Conservation (phyloP, 2,329 filamentous ascomycete genomes). For the Coniochaeta ligniaria region DNA sequence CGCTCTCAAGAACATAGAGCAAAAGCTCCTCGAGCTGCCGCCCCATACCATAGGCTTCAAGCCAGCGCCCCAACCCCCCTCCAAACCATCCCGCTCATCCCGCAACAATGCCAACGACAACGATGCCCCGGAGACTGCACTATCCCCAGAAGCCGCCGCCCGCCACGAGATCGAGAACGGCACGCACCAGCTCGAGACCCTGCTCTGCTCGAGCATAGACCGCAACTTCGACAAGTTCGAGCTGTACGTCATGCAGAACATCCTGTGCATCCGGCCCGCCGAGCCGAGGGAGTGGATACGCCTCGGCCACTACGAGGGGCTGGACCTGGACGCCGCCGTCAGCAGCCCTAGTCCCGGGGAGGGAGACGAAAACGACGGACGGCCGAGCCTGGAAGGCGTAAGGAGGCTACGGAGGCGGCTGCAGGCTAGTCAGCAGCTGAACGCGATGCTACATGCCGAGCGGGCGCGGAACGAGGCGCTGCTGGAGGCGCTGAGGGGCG, state of each 20-base stretch:
- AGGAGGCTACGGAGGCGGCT: conserved; percentile 66
- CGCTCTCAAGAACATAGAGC: conserved; percentile 81
- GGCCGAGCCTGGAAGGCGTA: conserved; percentile 60
- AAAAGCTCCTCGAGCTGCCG: conserved; percentile 66
- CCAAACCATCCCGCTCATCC: conserved; percentile 15
- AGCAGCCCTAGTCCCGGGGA: neutral
- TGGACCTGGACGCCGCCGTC: conserved; percentile 27
- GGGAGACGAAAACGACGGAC: conserved; percentile 17
- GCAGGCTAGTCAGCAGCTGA: conserved; percentile 71
- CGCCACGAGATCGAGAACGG: conserved; percentile 79
- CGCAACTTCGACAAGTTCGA: conserved; percentile 82
- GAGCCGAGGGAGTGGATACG: conserved; percentile 73
- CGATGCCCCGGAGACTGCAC: conserved; percentile 1
- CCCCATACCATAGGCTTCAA: conserved; percentile 75
- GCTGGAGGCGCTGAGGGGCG: conserved; percentile 52
- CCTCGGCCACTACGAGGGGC: conserved; percentile 75
- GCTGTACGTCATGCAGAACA: conserved; percentile 85
- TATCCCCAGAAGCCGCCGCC: conserved; percentile 36
- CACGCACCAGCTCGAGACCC: conserved; percentile 74
- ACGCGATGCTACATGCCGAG: conserved; percentile 63
- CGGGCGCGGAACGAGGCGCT: conserved; percentile 64
- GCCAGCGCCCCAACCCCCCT: conserved; percentile 33
- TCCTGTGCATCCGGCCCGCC: conserved; percentile 55
- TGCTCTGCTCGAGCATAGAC: conserved; percentile 74
- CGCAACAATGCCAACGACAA: conserved; percentile 7